Conservation (phyloP, 768 basidiomycete species). For the Gloeophyllum trabeum region DNA sequence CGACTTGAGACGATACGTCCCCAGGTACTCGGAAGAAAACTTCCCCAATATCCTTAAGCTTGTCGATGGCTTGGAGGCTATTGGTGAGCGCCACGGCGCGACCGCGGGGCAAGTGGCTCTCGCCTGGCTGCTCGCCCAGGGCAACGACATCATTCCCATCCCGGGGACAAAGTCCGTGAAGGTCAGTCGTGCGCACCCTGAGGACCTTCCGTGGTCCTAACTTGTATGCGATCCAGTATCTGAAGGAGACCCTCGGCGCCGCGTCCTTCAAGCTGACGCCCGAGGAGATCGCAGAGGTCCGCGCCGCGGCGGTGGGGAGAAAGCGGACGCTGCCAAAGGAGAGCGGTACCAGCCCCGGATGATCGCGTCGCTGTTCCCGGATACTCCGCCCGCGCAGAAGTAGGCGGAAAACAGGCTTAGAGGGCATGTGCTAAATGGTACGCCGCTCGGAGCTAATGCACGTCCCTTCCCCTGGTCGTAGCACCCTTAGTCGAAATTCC, state of each 20-base stretch:
- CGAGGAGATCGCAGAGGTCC: background rate
- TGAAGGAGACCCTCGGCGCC: conserved; percentile 33
- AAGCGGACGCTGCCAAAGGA: background rate
- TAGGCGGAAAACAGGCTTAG: no score
- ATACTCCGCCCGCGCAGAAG: background rate
- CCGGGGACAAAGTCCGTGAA: conserved; percentile 26
- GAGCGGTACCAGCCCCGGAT: background rate
- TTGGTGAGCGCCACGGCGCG: conserved; percentile 22
- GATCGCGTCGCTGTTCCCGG: background rate
- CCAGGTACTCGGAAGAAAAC: conserved; percentile 24
- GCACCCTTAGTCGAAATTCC: no score
- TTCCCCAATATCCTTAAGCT: conserved; percentile 32
- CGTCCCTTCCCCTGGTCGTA: no score
- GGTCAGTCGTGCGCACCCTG: conserved; percentile 10
- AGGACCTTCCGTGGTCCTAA: no score
- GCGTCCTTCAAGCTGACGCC: conserved; percentile 12
- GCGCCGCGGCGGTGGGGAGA: background rate
- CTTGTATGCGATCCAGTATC: no score
- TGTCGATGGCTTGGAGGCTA: conserved; percentile 18
- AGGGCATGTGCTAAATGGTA: no score
- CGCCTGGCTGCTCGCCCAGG: conserved; percentile 29
- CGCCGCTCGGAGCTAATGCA: no score
- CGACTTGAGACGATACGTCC: conserved; percentile 16
- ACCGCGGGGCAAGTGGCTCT: conserved; percentile 28
- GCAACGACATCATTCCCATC: conserved; percentile 26